Evolutionary conservation across 495 filamentous ascomycete species (phyloP), one percentile per base, ranked within the genome.

Genomic region (Talaromyces wortmannii): DNA sequence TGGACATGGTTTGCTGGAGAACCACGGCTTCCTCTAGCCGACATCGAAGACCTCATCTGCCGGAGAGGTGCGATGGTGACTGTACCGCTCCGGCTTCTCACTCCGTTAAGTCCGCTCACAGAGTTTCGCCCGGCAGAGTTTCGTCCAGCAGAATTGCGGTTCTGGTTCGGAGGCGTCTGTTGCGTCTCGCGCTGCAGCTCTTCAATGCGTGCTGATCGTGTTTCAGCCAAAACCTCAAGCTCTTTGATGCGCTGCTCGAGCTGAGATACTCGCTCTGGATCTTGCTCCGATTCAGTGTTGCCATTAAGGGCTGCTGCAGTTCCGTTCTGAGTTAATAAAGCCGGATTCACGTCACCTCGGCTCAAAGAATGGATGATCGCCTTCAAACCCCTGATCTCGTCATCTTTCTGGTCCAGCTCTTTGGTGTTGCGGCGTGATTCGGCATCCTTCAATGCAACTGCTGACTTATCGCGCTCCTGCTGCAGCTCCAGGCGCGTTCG

Each of bases 301-400:
- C 55, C 48, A 8, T 8, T 36, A 13, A 30, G 10, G 7, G 55
- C 7, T 7, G 48, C 12, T 7, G 48, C 12, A 2, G 45, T 23
- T 43, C 61, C 66, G 58, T 69, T 70, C 32, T 64, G 68, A 31
- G 56, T 61, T 29, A 67, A 30, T 23, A 58, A 59, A 33, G 63
- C 61, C 8, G 67, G 57, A 58, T 70, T 50, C 76, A 82, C 50
- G 80, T 83, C 53, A 77, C 78, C 89, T 46, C 88, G 75, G 63
- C 90, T 95, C 32, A 98, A 73, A 8, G 91, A 95, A 68, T 97
- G 94, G 48, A 98, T 97, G 62, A 98, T 97, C 36, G 94, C 94
- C 70, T 97, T 97, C 51, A 98, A 75, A 43, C 94, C 95, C 31
- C 92, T 82, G 60, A 98, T 97, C 71, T 98, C 94, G 59, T 97